A percentile compares a stretch with the other conserved stretches of the same genome.
Conservation (phyloP, 73 alveolate species). For the Paramecium primaurelia region DNA sequence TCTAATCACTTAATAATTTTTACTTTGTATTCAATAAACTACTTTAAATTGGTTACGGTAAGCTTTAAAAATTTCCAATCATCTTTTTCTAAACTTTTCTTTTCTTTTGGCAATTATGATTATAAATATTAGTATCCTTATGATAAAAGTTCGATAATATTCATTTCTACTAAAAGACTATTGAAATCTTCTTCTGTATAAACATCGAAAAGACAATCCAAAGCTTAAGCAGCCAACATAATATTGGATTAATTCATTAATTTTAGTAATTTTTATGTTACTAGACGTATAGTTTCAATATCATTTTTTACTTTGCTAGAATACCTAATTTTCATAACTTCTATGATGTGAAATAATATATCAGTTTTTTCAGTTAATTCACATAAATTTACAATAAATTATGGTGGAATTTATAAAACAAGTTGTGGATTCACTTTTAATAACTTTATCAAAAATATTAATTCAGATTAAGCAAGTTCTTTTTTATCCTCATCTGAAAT, state of each 20-base stretch:
- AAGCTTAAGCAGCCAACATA: conserved; percentile 31
- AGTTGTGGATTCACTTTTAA: neutral
- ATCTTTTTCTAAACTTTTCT: conserved; percentile 1
- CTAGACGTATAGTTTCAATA: neutral
- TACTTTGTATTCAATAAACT: neutral
- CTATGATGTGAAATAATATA: neutral
- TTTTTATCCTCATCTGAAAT: neutral
- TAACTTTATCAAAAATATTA: neutral
- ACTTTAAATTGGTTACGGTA: neutral
- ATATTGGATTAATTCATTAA: neutral
- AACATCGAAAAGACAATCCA: conserved; percentile 41
- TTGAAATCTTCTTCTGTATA: conserved; percentile 45
- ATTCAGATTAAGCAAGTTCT: neutral
- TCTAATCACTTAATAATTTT: neutral
- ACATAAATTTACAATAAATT: neutral
- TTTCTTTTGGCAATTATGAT: neutral
- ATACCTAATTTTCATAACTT: conserved; percentile 14
- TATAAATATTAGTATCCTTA: neutral
- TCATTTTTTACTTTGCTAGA: neutral
- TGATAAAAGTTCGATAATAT: neutral
- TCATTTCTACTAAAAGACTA: neutral
- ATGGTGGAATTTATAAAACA: neutral
- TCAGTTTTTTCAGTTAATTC: neutral
- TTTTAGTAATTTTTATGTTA: neutral
- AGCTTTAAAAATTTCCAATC: neutral